Evolutionary conservation across 768 basidiomycete species (phyloP).

Genomic region (Suillus plorans): DNA sequence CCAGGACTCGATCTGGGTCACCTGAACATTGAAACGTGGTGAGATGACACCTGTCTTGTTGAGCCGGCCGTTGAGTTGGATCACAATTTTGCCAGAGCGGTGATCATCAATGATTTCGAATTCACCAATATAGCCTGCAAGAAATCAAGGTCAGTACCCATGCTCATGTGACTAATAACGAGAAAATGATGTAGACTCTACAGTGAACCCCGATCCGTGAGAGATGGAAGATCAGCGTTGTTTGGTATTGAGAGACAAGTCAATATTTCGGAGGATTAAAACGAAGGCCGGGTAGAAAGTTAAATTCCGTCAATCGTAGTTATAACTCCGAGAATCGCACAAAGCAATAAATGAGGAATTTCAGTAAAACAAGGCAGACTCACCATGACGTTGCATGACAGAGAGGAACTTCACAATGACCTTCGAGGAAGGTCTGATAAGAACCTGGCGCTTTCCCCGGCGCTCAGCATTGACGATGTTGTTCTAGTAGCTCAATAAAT

Average conservation of each 20-base stretch:
- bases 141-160: slow-evolving; percentile 9
- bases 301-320: slow-evolving; percentile 74
- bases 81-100: slow-evolving; percentile 95
- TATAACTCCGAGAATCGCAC: slow-evolving; percentile 69
- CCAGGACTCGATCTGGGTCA: slow-evolving; percentile 91
- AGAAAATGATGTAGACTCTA: slow-evolving; percentile 28
- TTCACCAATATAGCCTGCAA: slow-evolving; percentile 92
- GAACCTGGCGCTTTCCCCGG: slow-evolving; percentile 98
- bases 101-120: slow-evolving; percentile 99
- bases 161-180: slow-evolving; percentile 42
- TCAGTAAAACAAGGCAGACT: slow-evolving; percentile 31
- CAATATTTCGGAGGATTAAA: slow-evolving; percentile 82
- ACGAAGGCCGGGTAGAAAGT: slow-evolving; percentile 65
- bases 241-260: slow-evolving; percentile 58
- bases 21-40: slow-evolving; percentile 97
- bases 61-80: slow-evolving; percentile 96
- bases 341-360: slow-evolving; percentile 30
- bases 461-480: slow-evolving; percentile 99
- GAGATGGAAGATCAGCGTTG: slow-evolving; percentile 39
- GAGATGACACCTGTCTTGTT: slow-evolving; percentile 99
- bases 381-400: slow-evolving; percentile 99
- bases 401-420: slow-evolving; percentile 97
- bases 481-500: slow-evolving; percentile 52
- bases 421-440: slow-evolving; percentile 96
- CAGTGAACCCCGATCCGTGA: slow-evolving; percentile 29